These are phyloP conservation scores for Lonicera japonica DNA, from an alignment of 129 eudicot genomes.

Conservation along the genomic window DNA sequence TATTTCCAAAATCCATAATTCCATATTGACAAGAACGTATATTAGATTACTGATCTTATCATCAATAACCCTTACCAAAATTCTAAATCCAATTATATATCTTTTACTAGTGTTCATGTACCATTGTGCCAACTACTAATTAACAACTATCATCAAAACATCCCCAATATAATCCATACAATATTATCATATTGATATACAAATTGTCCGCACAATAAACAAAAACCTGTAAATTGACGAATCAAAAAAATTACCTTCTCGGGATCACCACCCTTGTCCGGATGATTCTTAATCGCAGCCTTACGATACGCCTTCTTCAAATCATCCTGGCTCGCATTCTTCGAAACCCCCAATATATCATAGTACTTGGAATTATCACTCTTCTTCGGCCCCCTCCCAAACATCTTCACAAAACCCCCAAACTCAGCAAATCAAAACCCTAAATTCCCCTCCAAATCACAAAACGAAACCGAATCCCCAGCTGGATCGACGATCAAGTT, in stretches of 20 bases:
- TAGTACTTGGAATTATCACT: constrained; percentile 75
- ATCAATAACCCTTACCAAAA: too few relatives aligned
- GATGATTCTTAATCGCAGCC: constrained; percentile 79
- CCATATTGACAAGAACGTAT: too few relatives aligned
- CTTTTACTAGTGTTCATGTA: too few relatives aligned
- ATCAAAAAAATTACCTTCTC: constrained; percentile 46
- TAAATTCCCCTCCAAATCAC: neutral
- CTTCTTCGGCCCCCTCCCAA: constrained; percentile 74
- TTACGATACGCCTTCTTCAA: constrained; percentile 77
- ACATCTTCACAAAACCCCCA: constrained; percentile 30
- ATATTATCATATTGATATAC: too few relatives aligned
- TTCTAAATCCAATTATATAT: too few relatives aligned
- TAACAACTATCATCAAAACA: too few relatives aligned
- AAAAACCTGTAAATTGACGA: too few relatives aligned
- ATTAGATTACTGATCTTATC: too few relatives aligned
- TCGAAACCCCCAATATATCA: constrained; percentile 68
- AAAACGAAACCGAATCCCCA: neutral
- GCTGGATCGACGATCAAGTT: neutral
- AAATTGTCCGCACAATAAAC: too few relatives aligned
- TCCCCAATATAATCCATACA: too few relatives aligned
- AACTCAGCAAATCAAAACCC: neutral
- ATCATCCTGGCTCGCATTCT: constrained; percentile 62
- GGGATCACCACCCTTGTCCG: constrained; percentile 79
- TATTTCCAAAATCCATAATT: too few relatives aligned
- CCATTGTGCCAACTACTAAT: too few relatives aligned